Percentiles rank a stretch among this genome's conserved stretches.
Conservation (phyloP, 2,329 filamentous ascomycete genomes). For the Thermothelomyces thermophilus region DNA sequence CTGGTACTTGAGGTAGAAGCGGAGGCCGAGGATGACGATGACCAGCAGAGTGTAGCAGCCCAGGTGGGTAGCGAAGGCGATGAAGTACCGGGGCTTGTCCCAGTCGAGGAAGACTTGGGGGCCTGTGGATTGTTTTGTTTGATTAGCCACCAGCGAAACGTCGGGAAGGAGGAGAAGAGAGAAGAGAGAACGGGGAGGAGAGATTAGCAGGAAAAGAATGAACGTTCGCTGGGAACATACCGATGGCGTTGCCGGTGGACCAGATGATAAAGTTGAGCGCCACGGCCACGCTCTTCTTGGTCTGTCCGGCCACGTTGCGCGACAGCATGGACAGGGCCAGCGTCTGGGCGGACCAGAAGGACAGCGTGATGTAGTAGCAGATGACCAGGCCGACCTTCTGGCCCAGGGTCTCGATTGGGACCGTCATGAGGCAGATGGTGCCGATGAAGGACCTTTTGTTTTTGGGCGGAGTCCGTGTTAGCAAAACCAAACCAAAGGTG, state of each 20-base stretch:
- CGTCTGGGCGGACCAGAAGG: slow-evolving; percentile 70
- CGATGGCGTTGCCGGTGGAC: slow-evolving; percentile 62
- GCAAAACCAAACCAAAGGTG: not conserved
- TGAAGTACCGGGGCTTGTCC: slow-evolving; percentile 60
- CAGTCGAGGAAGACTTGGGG: slow-evolving; percentile 57
- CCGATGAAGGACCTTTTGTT: slow-evolving; percentile 57
- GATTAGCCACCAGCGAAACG: not conserved
- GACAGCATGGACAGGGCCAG: slow-evolving; percentile 61
- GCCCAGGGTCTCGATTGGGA: slow-evolving; percentile 49
- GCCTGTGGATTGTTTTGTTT: slow-evolving; percentile 30
- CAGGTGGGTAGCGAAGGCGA: slow-evolving; percentile 62
- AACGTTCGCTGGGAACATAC: too few relatives aligned
- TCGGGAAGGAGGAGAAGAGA: slow-evolving; percentile 1
- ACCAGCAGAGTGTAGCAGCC: slow-evolving; percentile 60
- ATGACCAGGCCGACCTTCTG: slow-evolving; percentile 63
- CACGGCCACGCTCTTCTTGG: slow-evolving; percentile 63
- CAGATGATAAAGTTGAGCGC: slow-evolving; percentile 65
- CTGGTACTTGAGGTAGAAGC: slow-evolving; percentile 50
- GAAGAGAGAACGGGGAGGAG: too few relatives aligned
- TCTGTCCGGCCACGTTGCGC: slow-evolving; percentile 65
- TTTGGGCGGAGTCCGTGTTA: too few relatives aligned
- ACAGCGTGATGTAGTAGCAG: slow-evolving; percentile 69
- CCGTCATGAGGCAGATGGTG: slow-evolving; percentile 65
- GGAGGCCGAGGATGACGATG: slow-evolving; percentile 48
- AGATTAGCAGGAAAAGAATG: too few relatives aligned